A percentile compares a stretch with the other conserved stretches of the same genome.
These are phyloP conservation scores for Platismatia glauca DNA, from an alignment of 495 filamentous ascomycete species.

Conservation along the genomic window DNA sequence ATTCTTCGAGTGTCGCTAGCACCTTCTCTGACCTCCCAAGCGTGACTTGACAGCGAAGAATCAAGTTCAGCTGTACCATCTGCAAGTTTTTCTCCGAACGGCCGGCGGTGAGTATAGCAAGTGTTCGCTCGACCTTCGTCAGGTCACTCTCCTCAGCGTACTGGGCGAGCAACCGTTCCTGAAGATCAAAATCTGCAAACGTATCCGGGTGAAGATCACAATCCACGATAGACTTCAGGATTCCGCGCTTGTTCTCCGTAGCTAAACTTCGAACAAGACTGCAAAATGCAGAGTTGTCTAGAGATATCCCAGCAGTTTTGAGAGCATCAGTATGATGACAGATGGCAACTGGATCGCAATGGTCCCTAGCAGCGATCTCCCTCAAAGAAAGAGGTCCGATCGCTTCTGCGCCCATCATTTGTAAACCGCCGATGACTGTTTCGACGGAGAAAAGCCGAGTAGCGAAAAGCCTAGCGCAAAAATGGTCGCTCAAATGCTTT, in stretches of 20 bases:
- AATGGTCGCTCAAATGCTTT: constrained; percentile 48
- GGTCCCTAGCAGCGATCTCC: constrained; percentile 56
- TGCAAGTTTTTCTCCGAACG: constrained; percentile 19
- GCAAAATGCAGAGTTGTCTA: constrained; percentile 50
- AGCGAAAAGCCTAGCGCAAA: constrained; percentile 65
- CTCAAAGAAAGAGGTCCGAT: constrained; percentile 67
- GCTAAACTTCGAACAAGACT: constrained; percentile 51
- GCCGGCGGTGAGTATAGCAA: constrained; percentile 37
- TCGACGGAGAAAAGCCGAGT: constrained; percentile 59
- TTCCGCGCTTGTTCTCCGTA: constrained; percentile 41
- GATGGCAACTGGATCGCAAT: constrained; percentile 41
- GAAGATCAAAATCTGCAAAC: constrained; percentile 53
- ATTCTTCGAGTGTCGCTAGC: constrained; percentile 22
- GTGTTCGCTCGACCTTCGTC: constrained; percentile 44
- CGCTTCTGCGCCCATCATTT: constrained; percentile 52
- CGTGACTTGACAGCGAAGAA: constrained; percentile 31
- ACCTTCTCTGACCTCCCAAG: constrained; percentile 18
- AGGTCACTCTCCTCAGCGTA: constrained; percentile 43
- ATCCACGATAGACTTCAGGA: constrained; percentile 50
- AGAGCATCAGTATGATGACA: constrained; percentile 47
- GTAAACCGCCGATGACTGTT: constrained; percentile 52
- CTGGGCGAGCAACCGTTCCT: constrained; percentile 45
- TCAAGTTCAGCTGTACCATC: constrained; percentile 32
- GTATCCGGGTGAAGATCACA: constrained; percentile 71
- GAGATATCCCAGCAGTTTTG: constrained; percentile 46